A percentile compares a stretch with the other conserved stretches of the same genome.
phyloP scores from a whole-genome alignment of 768 basidiomycete species.

The Tricholoma furcatifolium region DNA sequence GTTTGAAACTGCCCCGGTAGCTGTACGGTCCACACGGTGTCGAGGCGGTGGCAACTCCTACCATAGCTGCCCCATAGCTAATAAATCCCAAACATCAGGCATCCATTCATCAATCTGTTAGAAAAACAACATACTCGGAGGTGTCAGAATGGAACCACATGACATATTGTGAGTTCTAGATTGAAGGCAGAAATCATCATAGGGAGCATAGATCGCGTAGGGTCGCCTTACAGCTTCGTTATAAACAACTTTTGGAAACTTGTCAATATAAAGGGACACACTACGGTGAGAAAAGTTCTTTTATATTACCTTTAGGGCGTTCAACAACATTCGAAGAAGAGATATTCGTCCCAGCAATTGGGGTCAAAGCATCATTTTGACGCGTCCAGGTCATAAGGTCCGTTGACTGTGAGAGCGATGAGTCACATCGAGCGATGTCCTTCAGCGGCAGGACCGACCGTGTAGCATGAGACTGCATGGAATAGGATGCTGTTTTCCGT shows the following conservation, averaged over 20 bases:
- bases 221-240: conserved; percentile 40
- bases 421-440: not conserved
- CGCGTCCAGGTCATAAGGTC: conserved; percentile 56
- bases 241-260: conserved; percentile 41
- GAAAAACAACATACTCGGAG: conserved; percentile 41
- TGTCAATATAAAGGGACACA: not conserved
- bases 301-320: conserved; percentile 52
- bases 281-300: not conserved
- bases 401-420: conserved; percentile 33
- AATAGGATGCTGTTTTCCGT: conserved; percentile 52
- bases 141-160: conserved; percentile 74
- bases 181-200: not conserved
- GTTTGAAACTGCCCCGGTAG: conserved; percentile 53
- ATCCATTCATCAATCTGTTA: not conserved
- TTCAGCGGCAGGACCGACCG: conserved; percentile 27
- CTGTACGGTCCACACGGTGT: conserved; percentile 62
- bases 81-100: not conserved
- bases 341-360: conserved; percentile 52
- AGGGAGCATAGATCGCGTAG: not conserved
- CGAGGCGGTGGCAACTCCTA: conserved; percentile 58
- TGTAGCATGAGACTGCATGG: conserved; percentile 58
- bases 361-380: conserved; percentile 57
- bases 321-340: conserved; percentile 60
- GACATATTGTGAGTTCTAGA: conserved; percentile 58
- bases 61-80: conserved; percentile 64